Base-by-base conservation (phyloP, 306 rosid species). In the Casuarina equisetifolia region DNA sequence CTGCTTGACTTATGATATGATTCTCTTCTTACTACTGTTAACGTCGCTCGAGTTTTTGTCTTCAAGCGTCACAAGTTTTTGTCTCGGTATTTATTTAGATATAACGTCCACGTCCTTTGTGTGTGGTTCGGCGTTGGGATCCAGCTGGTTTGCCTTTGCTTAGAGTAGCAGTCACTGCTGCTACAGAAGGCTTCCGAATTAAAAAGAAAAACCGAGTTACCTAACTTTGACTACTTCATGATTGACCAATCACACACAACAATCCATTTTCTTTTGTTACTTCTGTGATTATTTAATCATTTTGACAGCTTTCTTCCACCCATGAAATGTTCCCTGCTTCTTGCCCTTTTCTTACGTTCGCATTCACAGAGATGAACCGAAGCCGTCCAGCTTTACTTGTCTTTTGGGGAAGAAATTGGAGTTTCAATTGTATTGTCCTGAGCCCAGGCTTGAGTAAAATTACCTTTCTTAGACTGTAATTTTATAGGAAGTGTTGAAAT, bases 111-210 rank as follows among this genome's bases (percentile, higher is more conserved):
- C 39, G 63, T 83, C 84, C 84, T 59, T 25, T 72, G 81, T 62
- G 42, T 35, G 74, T 77, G 69, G 74, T 78, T 76, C 17, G 76
- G 69, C 53, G 70, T 66, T 80, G 82, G 77, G 19, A 11, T 78
- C 88, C 90, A 88, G 89, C 91, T 85, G 86, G 78, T 70, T 52
- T 68, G 72, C 67, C 74, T 57, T 81, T 80, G 50, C 93, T 88
- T 85, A 0, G 87, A 88, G 90, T 82, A 81, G 78, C 88, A 82
- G 83, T 85, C 83, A 89, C 85, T 43, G 49, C 79, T 16, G 45
- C 70, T 53, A 51, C 48, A 20, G 45, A 32, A 3, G 11, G 48
- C 6, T 9, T 43, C n/a, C 1, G 5, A 1, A 35, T 15, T 68
- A 9, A 40, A 42, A 68, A 3, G 19, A 43, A n/a, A 44, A 12